Conservation (phyloP, 352 stramenopile genomes). For the Thalassiosira mediterranea region DNA sequence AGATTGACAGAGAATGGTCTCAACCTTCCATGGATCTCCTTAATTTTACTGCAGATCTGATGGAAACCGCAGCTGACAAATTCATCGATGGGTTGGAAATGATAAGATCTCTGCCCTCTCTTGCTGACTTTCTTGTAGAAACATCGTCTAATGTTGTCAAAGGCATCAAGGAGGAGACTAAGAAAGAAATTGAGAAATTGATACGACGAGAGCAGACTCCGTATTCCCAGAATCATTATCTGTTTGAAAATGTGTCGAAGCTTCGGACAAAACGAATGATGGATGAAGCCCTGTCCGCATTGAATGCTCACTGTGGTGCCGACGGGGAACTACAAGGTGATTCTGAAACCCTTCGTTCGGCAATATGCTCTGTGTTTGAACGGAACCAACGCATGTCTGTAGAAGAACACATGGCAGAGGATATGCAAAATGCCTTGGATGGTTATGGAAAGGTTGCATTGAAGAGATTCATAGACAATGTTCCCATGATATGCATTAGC, state of each 20-base stretch:
- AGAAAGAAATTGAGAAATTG: constrained; percentile 55
- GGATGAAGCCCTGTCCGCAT: constrained; percentile 31
- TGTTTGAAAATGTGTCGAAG: constrained; percentile 68
- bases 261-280: constrained; percentile 47
- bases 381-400: constrained; percentile 61
- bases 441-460: constrained; percentile 71
- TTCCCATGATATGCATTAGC: constrained; percentile 74
- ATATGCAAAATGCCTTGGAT: constrained; percentile 76
- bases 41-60: constrained; percentile 45
- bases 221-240: constrained; percentile 75
- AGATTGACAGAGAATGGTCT: constrained; percentile 69
- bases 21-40: constrained; percentile 56
- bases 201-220: constrained; percentile 61
- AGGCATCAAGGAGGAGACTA: constrained; percentile 39
- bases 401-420: constrained; percentile 70
- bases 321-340: not conserved
- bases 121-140: constrained; percentile 31
- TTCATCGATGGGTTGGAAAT: constrained; percentile 37
- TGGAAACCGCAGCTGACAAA: constrained; percentile 36
- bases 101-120: constrained; percentile 44
- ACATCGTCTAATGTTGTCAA: constrained; percentile 43
- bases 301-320: not conserved
- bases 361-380: constrained; percentile 65
- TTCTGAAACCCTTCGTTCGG: constrained; percentile 21
- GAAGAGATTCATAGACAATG: constrained; percentile 70